A percentile compares a stretch with the other conserved stretches of the same genome.
phyloP scores from a whole-genome alignment of 441 rosid genomes.

The Omphalea diandra region DNA sequence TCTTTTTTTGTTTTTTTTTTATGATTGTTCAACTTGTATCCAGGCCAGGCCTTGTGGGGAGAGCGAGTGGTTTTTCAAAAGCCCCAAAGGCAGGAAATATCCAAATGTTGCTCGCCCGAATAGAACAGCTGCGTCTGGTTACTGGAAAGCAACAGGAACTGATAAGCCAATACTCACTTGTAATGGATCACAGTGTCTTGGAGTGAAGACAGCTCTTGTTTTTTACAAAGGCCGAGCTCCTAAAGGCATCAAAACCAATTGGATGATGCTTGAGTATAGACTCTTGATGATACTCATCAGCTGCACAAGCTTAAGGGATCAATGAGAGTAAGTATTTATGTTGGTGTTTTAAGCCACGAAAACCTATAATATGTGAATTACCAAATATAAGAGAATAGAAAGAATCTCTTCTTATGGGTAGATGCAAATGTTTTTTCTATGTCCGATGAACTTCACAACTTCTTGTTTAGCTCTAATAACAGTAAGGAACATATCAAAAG shows the following conservation, averaged over 20 bases:
- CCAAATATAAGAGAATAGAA: no score
- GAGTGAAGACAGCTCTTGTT: slow-evolving; percentile 44
- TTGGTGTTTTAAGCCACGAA: neutral
- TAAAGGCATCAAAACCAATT: slow-evolving; percentile 40
- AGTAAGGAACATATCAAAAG: neutral
- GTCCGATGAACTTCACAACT: neutral
- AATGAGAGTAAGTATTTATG: slow-evolving; percentile 35
- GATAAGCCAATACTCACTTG: slow-evolving; percentile 41
- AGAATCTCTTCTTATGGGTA: no score
- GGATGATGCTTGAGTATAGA: slow-evolving; percentile 46
- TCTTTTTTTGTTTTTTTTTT: slow-evolving; percentile 1
- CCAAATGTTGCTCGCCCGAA: slow-evolving; percentile 42
- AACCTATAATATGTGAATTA: no score
- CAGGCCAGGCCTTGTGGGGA: slow-evolving; percentile 40
- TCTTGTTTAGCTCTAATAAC: neutral
- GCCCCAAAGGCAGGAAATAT: slow-evolving; percentile 39
- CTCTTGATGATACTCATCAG: slow-evolving; percentile 33
- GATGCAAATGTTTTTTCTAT: neutral
- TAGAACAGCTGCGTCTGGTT: slow-evolving; percentile 42
- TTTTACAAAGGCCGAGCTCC: slow-evolving; percentile 45
- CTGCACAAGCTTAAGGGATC: slow-evolving; percentile 35
- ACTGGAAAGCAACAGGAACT: slow-evolving; percentile 45
- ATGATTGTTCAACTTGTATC: slow-evolving; percentile 9
- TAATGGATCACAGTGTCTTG: slow-evolving; percentile 36
- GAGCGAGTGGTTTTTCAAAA: slow-evolving; percentile 42